phyloP scores from a whole-genome alignment of 768 basidiomycete species.

The Scleroderma bovista region DNA sequence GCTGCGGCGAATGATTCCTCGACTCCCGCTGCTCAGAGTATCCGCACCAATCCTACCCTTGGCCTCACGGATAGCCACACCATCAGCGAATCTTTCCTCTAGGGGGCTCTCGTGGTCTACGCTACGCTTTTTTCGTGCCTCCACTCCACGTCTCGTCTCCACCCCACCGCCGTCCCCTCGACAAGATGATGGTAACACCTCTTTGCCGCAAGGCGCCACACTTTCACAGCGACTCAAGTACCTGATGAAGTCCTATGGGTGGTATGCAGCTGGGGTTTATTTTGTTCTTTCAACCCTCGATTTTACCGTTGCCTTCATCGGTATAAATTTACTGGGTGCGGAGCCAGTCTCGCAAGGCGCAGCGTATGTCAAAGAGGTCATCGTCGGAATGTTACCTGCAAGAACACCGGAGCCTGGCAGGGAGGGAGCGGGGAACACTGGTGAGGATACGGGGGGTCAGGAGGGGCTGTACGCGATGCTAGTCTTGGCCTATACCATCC shows the following conservation, averaged over 20 bases:
- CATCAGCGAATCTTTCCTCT: conserved; percentile 25
- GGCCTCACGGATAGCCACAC: conserved; percentile 32
- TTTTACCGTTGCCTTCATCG: conserved; percentile 78
- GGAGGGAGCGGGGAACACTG: conserved; percentile 51
- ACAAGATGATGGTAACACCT: conserved; percentile 6
- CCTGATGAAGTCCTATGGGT: conserved; percentile 89
- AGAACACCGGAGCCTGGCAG: conserved; percentile 61
- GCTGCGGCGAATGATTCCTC: conserved; percentile 37
- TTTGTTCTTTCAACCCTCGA: conserved; percentile 67
- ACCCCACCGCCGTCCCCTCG: conserved; percentile 16
- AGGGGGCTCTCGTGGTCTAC: conserved; percentile 24
- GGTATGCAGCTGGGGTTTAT: conserved; percentile 95
- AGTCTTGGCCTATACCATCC: conserved; percentile 88
- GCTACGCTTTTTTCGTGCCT: conserved; percentile 46
- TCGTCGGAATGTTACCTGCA: conserved; percentile 41
- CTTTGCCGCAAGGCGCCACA: conserved; percentile 44
- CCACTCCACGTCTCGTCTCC: conserved; percentile 40
- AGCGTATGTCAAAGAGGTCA: conserved; percentile 46
- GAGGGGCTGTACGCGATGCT: conserved; percentile 90
- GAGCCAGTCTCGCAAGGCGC: conserved; percentile 79
- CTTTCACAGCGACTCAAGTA: conserved; percentile 70
- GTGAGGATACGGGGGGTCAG: conserved; percentile 36
- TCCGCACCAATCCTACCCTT: conserved; percentile 47
- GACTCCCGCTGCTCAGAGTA: conserved; percentile 42
- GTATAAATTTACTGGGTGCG: conserved; percentile 83